phyloP scores from a whole-genome alignment of 345 rosid genomes.

The Limnanthes douglasii region DNA sequence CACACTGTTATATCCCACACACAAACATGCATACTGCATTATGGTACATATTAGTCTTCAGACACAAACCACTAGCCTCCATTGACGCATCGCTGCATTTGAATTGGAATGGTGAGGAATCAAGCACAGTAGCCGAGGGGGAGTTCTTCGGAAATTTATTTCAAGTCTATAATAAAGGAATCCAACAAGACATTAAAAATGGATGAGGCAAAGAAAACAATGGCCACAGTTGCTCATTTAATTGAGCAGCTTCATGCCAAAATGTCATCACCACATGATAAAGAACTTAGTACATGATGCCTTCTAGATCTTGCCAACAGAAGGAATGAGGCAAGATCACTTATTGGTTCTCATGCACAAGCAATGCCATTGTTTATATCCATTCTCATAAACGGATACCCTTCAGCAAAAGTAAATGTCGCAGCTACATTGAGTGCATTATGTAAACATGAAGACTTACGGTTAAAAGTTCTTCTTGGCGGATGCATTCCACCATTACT shows the following conservation, averaged over 20 bases:
- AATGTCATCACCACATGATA: slow-evolving; percentile 54
- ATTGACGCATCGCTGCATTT: too few species aligned
- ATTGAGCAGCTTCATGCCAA: slow-evolving; percentile 67
- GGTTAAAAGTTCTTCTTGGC: slow-evolving; percentile 70
- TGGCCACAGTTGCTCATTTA: slow-evolving; percentile 48
- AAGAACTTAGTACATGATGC: slow-evolving; percentile 62
- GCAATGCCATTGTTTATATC: slow-evolving; percentile 85
- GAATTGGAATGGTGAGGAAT: too few species aligned
- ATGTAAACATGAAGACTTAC: slow-evolving; percentile 66
- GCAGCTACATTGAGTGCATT: slow-evolving; percentile 47
- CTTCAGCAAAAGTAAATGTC: slow-evolving; percentile 53
- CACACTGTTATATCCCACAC: too few species aligned
- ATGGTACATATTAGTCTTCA: too few species aligned
- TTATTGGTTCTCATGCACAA: slow-evolving; percentile 57
- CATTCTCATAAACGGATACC: slow-evolving; percentile 57
- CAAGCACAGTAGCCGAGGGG: too few species aligned
- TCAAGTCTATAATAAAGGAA: too few species aligned
- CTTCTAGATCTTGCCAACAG: slow-evolving; percentile 50
- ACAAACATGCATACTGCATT: too few species aligned
- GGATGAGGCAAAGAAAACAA: slow-evolving; percentile 40
- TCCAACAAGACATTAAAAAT: slow-evolving; percentile 19
- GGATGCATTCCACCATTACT: slow-evolving; percentile 88
- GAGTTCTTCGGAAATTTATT: too few species aligned
- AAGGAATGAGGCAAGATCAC: slow-evolving; percentile 55
- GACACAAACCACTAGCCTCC: too few species aligned